Evolutionary conservation across 106 monocot genomes (phyloP), one percentile per base, ranked within the genome.

Genomic region (Alisma plantagoaquatica): DNA sequence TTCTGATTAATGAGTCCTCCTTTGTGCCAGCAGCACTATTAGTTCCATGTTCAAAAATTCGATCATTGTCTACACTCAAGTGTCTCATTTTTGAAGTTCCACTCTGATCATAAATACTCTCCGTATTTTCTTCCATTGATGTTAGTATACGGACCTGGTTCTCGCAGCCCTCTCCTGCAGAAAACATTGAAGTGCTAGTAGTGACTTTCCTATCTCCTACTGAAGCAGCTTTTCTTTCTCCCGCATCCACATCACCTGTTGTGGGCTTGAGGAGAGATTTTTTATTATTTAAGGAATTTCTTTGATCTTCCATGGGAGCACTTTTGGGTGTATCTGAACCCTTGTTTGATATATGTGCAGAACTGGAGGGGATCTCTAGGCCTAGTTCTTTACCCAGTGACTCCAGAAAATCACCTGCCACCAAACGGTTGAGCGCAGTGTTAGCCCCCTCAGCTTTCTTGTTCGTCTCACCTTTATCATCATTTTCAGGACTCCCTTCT

Each of bases 341-440:
- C 44, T 38, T 77, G 3, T 54, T 43, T 16, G 63, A 26, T 23
- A 45, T 49, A 24, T 14, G 10, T 20, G 45, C 51, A 32, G 19
- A 11, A 45, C 65, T 68, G 31, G 62, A n/a, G 21, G 80, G 88
- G 46, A 89, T 76, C 45, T 81, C 84, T 22, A 98, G 60, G 17
- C 96, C 89, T 23, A 98, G 62, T 60, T 98, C 88, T 67, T 82
- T 89, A 43, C 96, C 89, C 38, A 98, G 54, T 14, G 96, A 89
- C 61, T 98, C 81, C 5, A 98, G 70, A 54, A 98, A 98, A 79
- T 98, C 89, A 17, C 81, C 88, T 1, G 89, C 96, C 51, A 89
- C 70, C 65, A 98, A 54, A 54, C 84, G 80, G 48, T 98, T 98
- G 35, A 89, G 66, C 49, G 89, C 74, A 18, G 43, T 81, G 35